Base-by-base conservation (phyloP, 345 rosid genomes). In the Camelina hispida region DNA sequence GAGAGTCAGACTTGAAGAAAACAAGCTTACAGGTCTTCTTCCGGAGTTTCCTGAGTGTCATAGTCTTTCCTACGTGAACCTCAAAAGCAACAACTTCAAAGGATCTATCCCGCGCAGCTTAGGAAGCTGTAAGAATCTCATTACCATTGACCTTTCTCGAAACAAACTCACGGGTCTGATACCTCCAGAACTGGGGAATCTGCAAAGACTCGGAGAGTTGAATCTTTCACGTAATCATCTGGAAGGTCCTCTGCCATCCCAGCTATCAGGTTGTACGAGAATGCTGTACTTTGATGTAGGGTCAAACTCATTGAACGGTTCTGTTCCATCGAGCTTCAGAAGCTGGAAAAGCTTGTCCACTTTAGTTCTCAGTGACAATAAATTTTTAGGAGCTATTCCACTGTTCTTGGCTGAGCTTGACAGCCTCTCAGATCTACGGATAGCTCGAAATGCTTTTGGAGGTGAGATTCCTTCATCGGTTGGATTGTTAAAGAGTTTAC, bases 81-180 rank as follows among this genome's bases (percentile, higher is more conserved):
- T 91, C 77, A 79, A 86, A 44, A n/a, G 56, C 69, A 91, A 93
- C 78, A 74, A 22, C 46, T 77, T 93, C 20, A 71, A 74, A 25
- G 96, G 98, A 42, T 62, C 82, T 2, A 84, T 90, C 43, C 88
- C 98, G 2, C 70, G 69, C 11, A 89, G 92, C 82, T 72, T 90
- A 40, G 85, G 86, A 32, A 81, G 80, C 72, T 85, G 86, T 68
- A 68, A 56, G 51, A 81, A 72, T 72, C 85, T 93, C 44, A 35
- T 66, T 55, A 62, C 63, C 18, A 79, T 93, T 44, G 60, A 89
- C 72, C 67, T 93, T 64, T 91, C 97, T 40, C 34, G 2, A 78
- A 93, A 93, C 71, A 81, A 83, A 62, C 80, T 93, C 62, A 66
- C 86, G 0, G 93, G 98, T 18, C 11, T 48, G 16, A 58, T 93